Base-by-base conservation (phyloP, 331 rosid genomes). In the Arachis monticola region DNA sequence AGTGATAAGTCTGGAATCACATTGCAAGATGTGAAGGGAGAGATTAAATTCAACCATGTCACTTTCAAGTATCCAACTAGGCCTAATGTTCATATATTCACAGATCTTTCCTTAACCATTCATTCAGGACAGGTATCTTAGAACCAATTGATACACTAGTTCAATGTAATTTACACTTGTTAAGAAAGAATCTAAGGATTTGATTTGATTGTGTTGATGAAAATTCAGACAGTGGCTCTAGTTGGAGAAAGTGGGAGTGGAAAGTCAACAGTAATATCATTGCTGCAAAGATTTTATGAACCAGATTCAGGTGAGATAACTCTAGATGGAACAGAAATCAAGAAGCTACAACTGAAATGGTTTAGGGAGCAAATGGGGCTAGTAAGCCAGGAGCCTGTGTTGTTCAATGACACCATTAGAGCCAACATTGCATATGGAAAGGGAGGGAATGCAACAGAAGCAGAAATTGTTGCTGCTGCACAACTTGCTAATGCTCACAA, bases 201-300 rank as follows among this genome's bases (percentile, higher is more conserved):
- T 59, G 27, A 22, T 22, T 22, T 22, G 48, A 61, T 72, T 83
- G 5, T 69, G 14, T 47, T 77, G 10, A 30, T 64, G 77, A 59
- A 45, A 14, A 48, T 10, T 78, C 85, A 88, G 93, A 88, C 89
- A 17, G 73, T 82, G 53, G 90, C 90, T 14, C 69, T 88, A 7
- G 93, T 86, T 6, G 90, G 93, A 6, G 93, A 88, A 67, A 84
- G 90, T 70, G 90, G 93, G 59, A 82, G 93, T 56, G 93, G 93
- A 66, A 88, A 88, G 14, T 88, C 93, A 6, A 86, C 90, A 7
- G 80, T 84, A 74, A 82, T 88, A 64, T 86, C 87, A 7, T 48
- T 88, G 81, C 56, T 88, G 64, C 87, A 86, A 65, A 84, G 90
- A 68, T 86, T 88, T 80, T 84, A 88, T 58, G 85, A 88, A 6